Evolutionary conservation across 2,329 filamentous ascomycete genomes (phyloP).

Genomic region (Sphaerulina populicola): DNA sequence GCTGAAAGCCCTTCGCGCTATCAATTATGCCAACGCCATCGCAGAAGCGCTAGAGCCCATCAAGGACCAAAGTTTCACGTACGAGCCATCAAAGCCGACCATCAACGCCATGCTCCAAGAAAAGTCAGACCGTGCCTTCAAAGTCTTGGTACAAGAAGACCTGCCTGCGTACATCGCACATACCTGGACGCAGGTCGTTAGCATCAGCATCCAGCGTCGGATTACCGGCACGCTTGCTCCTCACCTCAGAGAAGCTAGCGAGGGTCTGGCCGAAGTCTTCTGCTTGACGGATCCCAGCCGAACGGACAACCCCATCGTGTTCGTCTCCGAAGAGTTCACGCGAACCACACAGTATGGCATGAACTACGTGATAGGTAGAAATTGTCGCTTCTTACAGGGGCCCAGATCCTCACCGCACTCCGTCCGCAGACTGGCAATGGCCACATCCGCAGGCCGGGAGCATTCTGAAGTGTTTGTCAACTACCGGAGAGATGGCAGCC

Average conservation of each 20-base stretch:
- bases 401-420: slow-evolving; percentile 60
- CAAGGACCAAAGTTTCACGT: slow-evolving; percentile 49
- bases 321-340: slow-evolving; percentile 69
- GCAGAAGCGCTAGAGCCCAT: slow-evolving; percentile 53
- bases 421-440: slow-evolving; percentile 54
- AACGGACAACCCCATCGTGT: slow-evolving; percentile 66
- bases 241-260: slow-evolving; percentile 59
- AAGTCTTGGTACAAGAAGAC: slow-evolving; percentile 57
- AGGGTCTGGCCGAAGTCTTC: slow-evolving; percentile 68
- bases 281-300: slow-evolving; percentile 67
- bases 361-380: slow-evolving; percentile 63
- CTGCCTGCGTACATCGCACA: slow-evolving; percentile 64
- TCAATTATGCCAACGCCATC: slow-evolving; percentile 63
- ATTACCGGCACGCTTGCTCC: slow-evolving; percentile 59
- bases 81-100: slow-evolving; percentile 44
- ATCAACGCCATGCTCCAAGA: slow-evolving; percentile 53
- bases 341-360: slow-evolving; percentile 67
- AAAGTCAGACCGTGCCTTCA: slow-evolving; percentile 58
- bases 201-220: slow-evolving; percentile 56
- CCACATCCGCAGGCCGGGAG: slow-evolving; percentile 55
- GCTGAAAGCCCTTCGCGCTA: slow-evolving; percentile 60
- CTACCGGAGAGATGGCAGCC: slow-evolving; percentile 64
- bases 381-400: slow-evolving; percentile 71
- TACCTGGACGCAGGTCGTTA: slow-evolving; percentile 61
- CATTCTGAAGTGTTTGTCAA: slow-evolving; percentile 68